phyloP scores from a whole-genome alignment of 768 basidiomycete species.

The Xerocomellus amylosporus region DNA sequence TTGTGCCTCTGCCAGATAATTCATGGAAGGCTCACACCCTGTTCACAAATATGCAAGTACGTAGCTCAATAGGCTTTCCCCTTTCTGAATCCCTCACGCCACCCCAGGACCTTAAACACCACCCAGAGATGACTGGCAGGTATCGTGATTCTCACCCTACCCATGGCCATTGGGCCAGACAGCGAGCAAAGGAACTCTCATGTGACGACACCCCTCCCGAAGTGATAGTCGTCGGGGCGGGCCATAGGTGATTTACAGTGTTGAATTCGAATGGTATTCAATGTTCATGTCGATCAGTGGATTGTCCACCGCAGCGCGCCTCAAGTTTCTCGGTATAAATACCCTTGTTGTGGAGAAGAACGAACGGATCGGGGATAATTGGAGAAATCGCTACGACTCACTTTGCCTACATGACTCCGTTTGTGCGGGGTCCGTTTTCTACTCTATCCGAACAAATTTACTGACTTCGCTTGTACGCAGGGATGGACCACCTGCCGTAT shows the following conservation, averaged over 20 bases:
- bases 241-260: conserved; percentile 50
- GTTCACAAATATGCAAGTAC: conserved; percentile 53
- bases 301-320: conserved; percentile 46
- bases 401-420: conserved; percentile 53
- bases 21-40: conserved; percentile 58
- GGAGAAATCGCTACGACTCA: conserved; percentile 55
- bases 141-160: not conserved
- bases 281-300: not conserved
- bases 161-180: conserved; percentile 1
- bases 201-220: not conserved
- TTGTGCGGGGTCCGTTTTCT: conserved; percentile 19
- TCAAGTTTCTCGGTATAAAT: conserved; percentile 55
- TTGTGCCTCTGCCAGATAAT: conserved; percentile 41
- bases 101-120: conserved; percentile 15
- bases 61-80: not conserved
- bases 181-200: not conserved
- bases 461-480: not conserved
- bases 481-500: conserved; percentile 36
- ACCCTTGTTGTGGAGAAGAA: conserved; percentile 54
- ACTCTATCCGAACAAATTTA: not conserved
- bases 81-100: not conserved
- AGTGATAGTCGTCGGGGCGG: conserved; percentile 60
- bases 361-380: conserved; percentile 50
- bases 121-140: conserved; percentile 38
- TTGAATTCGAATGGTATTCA: conserved; percentile 32